These are phyloP conservation scores for Excoecaria cochinchinensis DNA, from an alignment of 345 rosid genomes.

Conservation along the genomic window DNA sequence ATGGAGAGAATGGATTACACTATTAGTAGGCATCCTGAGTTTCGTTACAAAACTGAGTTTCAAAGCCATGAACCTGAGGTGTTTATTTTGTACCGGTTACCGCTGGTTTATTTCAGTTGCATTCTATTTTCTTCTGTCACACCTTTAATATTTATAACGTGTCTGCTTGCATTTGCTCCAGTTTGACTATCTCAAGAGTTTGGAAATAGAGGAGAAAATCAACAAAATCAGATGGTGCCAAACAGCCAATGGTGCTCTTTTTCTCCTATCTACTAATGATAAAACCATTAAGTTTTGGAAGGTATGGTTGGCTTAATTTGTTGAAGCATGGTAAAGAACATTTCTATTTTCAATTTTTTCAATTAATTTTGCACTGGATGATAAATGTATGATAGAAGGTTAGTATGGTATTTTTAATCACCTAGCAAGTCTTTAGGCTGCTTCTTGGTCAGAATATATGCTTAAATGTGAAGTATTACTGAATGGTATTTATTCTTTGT, in stretches of 20 bases:
- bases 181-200: constrained; percentile 99
- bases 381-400: not conserved
- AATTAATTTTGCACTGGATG: not conserved
- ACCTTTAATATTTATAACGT: not conserved
- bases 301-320: constrained; percentile 43
- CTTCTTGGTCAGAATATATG: not conserved
- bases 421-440: not conserved
- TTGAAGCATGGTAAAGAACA: not conserved
- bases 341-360: not conserved
- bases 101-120: constrained; percentile 17
- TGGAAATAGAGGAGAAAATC: constrained; percentile 99
- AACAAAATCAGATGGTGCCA: constrained; percentile 99
- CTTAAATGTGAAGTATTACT: not conserved
- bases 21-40: constrained; percentile 84
- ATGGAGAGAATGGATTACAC: constrained; percentile 67
- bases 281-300: constrained; percentile 99
- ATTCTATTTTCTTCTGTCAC: not conserved
- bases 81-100: constrained; percentile 7
- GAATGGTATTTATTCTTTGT: not conserved
- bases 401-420: not conserved
- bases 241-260: constrained; percentile 80
- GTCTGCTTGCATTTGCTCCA: constrained; percentile 35
- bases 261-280: constrained; percentile 96
- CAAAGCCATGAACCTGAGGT: constrained; percentile 99
- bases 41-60: constrained; percentile 97